These are phyloP conservation scores for Picochlorum sp. DNA, from an alignment of 139 green algal genomes.

Conservation along the genomic window DNA sequence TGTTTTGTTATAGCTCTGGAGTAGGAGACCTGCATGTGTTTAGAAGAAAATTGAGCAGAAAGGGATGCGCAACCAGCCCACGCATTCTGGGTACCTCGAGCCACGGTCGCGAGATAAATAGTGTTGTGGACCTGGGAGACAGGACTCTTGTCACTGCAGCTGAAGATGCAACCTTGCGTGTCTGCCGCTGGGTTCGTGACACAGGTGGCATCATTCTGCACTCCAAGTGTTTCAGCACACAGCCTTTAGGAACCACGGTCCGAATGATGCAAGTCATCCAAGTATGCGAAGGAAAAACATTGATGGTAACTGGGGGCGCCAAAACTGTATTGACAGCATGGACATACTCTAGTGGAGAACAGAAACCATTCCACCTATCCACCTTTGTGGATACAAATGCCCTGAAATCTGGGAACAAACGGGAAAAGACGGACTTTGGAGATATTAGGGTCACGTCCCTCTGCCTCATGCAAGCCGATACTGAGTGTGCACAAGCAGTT, in stretches of 20 bases:
- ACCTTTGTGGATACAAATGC: too few relatives aligned
- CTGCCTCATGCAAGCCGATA: too few relatives aligned
- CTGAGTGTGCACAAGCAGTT: too few relatives aligned
- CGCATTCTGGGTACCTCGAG: constrained; percentile 5
- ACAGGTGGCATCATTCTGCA: background rate
- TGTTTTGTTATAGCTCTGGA: constrained; percentile 8
- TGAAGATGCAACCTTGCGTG: background rate
- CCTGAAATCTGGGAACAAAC: too few relatives aligned
- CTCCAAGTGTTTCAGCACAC: background rate
- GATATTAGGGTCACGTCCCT: too few relatives aligned
- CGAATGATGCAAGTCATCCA: background rate
- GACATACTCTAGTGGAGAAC: background rate
- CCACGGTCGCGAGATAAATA: constrained; percentile 19
- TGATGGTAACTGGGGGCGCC: constrained; percentile 25
- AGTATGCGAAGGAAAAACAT: background rate
- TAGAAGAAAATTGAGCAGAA: background rate
- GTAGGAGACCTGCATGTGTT: constrained; percentile 5
- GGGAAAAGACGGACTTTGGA: too few relatives aligned
- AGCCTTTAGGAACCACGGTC: background rate
- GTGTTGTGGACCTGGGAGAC: background rate
- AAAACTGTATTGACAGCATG: constrained; percentile 22
- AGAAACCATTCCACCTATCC: too few relatives aligned
- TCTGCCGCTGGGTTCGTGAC: background rate
- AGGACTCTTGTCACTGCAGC: background rate
- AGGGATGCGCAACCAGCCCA: background rate